Conservation (phyloP, 192 early-diverging fungal species). For the Backusella mclennaniae region DNA sequence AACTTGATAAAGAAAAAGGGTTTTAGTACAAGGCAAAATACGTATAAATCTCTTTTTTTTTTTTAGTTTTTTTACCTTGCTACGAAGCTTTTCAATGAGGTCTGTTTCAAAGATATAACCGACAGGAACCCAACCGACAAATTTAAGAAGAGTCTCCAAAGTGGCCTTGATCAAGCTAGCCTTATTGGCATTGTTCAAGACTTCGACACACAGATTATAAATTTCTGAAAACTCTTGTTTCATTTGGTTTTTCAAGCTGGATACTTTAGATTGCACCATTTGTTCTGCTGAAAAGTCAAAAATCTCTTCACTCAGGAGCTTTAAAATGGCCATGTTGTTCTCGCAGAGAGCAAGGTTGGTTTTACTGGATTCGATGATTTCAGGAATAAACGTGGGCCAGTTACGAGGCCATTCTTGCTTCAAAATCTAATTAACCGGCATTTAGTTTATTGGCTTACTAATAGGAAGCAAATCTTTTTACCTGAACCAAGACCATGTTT, state of each 20-base stretch:
- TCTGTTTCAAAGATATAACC: conserved; percentile 98
- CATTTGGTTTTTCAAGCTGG: conserved; percentile 93
- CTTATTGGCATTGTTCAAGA: conserved; percentile 89
- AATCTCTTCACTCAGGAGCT: conserved; percentile 97
- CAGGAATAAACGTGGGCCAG: conserved; percentile 98
- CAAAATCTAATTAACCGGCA: conserved; percentile 64
- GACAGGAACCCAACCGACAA: conserved; percentile 97
- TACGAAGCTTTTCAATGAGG: conserved; percentile 81
- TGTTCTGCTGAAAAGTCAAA: conserved; percentile 99
- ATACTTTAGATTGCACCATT: conserved; percentile 95
- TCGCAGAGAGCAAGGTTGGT: conserved; percentile 92
- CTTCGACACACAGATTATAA: conserved; percentile 92
- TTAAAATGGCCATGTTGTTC: conserved; percentile 99
- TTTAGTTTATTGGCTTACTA: background rate
- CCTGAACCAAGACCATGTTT: conserved; percentile 97
- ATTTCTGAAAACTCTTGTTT: conserved; percentile 95
- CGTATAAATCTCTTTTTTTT: background rate
- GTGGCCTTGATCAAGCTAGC: conserved; percentile 89
- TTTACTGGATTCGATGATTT: conserved; percentile 94
- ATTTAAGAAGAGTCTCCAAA: conserved; percentile 90
- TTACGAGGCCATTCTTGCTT: conserved; percentile 99
- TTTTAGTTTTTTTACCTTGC: conserved; percentile 72
- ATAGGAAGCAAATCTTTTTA: conserved; percentile 27
- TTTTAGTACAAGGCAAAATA: background rate
- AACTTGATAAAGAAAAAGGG: conserved; percentile 51